These are phyloP conservation scores for Urochloa ruziziensis DNA, from an alignment of 176 grass and related monocot genomes.

Conservation along the genomic window DNA sequence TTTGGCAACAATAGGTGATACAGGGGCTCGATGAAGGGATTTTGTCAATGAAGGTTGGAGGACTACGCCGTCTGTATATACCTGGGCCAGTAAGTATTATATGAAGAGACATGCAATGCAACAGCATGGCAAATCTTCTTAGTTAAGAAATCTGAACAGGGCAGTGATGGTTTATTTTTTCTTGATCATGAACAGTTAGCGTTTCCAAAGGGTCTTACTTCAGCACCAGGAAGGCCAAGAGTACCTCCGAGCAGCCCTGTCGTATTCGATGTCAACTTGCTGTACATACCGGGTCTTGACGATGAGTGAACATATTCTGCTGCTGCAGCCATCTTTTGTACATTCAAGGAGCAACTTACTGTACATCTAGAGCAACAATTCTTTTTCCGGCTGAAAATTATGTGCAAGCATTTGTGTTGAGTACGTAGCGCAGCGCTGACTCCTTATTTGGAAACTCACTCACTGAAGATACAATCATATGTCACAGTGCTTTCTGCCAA, in stretches of 20 bases:
- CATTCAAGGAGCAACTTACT: background rate
- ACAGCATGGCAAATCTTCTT: background rate
- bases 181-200: constrained; percentile 57
- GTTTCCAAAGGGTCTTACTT: constrained; percentile 84
- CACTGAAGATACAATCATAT: background rate
- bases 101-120: too few relatives aligned
- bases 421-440: background rate
- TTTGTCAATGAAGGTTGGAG: constrained; percentile 89
- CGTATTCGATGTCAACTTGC: constrained; percentile 76
- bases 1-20: constrained; percentile 53
- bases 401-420: background rate
- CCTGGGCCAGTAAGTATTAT: constrained; percentile 64
- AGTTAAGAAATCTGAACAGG: background rate
- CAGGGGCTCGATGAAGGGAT: constrained; percentile 95
- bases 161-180: constrained; percentile 14
- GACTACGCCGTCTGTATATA: constrained; percentile 84
- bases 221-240: constrained; percentile 87
- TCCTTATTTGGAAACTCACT: background rate
- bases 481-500: background rate
- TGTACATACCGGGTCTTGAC: constrained; percentile 87
- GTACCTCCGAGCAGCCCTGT: constrained; percentile 87
- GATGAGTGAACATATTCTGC: constrained; percentile 59
- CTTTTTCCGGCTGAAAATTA: constrained; percentile 28
- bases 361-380: constrained; percentile 28
- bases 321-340: background rate